A percentile compares a stretch with the other conserved stretches of the same genome.
Conservation (phyloP, 768 basidiomycete species). For the Daedaleopsis sinensis region DNA sequence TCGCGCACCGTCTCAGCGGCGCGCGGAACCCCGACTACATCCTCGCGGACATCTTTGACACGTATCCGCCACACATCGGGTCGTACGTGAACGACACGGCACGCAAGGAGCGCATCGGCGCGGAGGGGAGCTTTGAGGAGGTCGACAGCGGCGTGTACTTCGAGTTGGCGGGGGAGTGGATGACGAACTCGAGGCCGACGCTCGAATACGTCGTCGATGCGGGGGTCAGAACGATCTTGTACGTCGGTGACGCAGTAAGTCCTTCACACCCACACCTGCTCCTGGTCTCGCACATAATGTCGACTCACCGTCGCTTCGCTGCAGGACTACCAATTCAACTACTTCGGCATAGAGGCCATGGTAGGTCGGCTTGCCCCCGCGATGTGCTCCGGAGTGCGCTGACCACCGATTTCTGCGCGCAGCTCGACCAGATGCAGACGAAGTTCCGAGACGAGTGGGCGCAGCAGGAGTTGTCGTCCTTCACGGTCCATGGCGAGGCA, state of each 20-base stretch:
- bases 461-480: slow-evolving; percentile 47
- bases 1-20: slow-evolving; percentile 55
- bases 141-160: slow-evolving; percentile 43
- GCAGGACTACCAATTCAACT: slow-evolving; percentile 55
- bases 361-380: slow-evolving; percentile 29
- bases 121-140: slow-evolving; percentile 43
- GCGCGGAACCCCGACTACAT: slow-evolving; percentile 52
- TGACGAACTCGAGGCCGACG: slow-evolving; percentile 46
- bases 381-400: background rate
- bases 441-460: slow-evolving; percentile 45
- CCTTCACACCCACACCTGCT: background rate
- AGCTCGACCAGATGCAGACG: slow-evolving; percentile 50
- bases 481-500: slow-evolving; percentile 50
- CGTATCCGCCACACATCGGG: slow-evolving; percentile 46
- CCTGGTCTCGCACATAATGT: background rate
- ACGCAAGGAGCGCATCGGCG: slow-evolving; percentile 43
- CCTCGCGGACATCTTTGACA: slow-evolving; percentile 36
- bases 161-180: slow-evolving; percentile 58
- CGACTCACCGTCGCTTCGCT: background rate
- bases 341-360: slow-evolving; percentile 58
- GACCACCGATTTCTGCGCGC: background rate
- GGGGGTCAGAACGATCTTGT: slow-evolving; percentile 54
- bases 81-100: slow-evolving; percentile 31
- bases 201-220: slow-evolving; percentile 60
- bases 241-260: slow-evolving; percentile 57